Evolutionary conservation across 768 basidiomycete genomes (phyloP).

Genomic region (Neoboletus brunneissimus): DNA sequence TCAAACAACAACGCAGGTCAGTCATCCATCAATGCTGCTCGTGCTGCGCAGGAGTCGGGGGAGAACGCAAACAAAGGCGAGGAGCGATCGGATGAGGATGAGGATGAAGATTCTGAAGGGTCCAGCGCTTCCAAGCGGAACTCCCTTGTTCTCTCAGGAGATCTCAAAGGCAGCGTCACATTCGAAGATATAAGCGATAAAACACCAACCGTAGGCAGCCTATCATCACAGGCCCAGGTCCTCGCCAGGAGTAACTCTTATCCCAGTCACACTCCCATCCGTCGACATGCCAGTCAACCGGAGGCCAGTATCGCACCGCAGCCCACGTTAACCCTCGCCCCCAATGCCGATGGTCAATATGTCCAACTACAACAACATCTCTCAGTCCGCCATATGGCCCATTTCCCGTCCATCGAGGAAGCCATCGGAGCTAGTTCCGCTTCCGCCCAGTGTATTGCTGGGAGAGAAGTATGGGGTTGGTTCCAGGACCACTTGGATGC

Average conservation of each 20-base stretch:
- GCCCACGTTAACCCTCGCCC: slow-evolving; percentile 54
- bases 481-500: slow-evolving; percentile 90
- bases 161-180: slow-evolving; percentile 55
- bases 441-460: slow-evolving; percentile 74
- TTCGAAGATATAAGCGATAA: slow-evolving; percentile 74
- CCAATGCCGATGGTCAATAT: slow-evolving; percentile 45
- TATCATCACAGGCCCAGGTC: slow-evolving; percentile 76
- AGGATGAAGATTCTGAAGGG: slow-evolving; percentile 83
- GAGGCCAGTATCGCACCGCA: slow-evolving; percentile 54
- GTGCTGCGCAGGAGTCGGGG: slow-evolving; percentile 66
- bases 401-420: slow-evolving; percentile 86
- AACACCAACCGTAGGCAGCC: slow-evolving; percentile 77
- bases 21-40: slow-evolving; percentile 70
- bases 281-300: slow-evolving; percentile 60
- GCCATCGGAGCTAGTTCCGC: slow-evolving; percentile 72
- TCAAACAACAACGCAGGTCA: slow-evolving; percentile 85
- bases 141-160: slow-evolving; percentile 63
- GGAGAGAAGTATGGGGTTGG: slow-evolving; percentile 87
- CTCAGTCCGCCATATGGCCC: slow-evolving; percentile 73
- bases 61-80: slow-evolving; percentile 59
- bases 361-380: slow-evolving; percentile 46
- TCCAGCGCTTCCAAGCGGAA: slow-evolving; percentile 74
- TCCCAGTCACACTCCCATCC: slow-evolving; percentile 72
- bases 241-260: slow-evolving; percentile 53
- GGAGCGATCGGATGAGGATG: slow-evolving; percentile 78